Evolutionary conservation across 2,329 filamentous ascomycete species (phyloP), one percentile per base, ranked within the genome.

Genomic region (Exophiala aquamarina): DNA sequence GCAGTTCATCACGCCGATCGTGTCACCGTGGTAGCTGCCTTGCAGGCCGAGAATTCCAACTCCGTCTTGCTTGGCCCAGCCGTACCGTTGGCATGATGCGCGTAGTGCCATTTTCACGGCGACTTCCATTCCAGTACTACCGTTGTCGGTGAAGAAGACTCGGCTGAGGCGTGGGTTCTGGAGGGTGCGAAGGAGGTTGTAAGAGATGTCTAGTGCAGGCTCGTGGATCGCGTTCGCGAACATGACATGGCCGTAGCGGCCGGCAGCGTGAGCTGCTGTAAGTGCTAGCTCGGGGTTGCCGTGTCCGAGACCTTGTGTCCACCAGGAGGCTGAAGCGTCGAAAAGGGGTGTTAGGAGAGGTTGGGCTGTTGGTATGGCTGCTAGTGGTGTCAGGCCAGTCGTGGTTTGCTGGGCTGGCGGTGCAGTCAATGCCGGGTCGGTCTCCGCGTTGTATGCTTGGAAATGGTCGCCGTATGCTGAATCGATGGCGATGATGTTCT

Each of bases 301-400:
- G 56, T 94, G 89, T 1, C 89, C 89, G 0, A 94, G 76, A 2
- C 89, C 89, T 66, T 94, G 89, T 0, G 89, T 94, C 89, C 89
- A 94, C 89, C 89, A 94, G 0, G 87, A 92, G 1, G 88, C 88
- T 1, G 88, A 93, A 2, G 85, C 89, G 58, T 94, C 89, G 45
- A 93, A 90, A 0, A 86, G 84, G 1, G 87, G 77, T 36, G 75
- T 76, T 0, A 89, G 67, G 3, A 82, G 61, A 5, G 69, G 58
- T 28, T 47, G 23, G 18, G 31, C 32, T 3, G 55, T 17, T 47
- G 54, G 26, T 18, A 57, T 31, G 14, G 54, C 32, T 18, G 49
- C 46, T 4, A 58, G 41, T 5, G 56, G 54, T 26, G 47, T 52
- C 2, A 56, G 40, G 6, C 23, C 23, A n/a, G n/a, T n/a, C 23